Conservation (phyloP, 495 filamentous ascomycete genomes). For the Apodospora peruviana region DNA sequence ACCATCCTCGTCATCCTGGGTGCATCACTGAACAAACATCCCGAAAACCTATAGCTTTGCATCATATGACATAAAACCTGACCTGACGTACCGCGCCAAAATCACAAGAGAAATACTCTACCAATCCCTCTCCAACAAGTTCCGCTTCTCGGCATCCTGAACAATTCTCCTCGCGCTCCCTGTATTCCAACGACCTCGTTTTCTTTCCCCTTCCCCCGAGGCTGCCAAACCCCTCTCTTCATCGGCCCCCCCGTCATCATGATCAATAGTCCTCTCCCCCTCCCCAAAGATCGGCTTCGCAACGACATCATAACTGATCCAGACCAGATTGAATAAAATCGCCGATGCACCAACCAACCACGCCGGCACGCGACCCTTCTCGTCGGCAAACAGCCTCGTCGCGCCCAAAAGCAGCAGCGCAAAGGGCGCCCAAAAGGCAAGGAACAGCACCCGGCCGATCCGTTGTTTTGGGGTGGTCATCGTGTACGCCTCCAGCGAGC, state of each 20-base stretch:
- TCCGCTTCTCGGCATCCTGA: conserved; percentile 11
- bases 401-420: conserved; percentile 46
- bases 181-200: neutral
- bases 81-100: neutral
- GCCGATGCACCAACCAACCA: conserved; percentile 56
- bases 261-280: conserved; percentile 68
- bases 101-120: neutral
- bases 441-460: conserved; percentile 57
- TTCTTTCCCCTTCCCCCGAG: conserved; percentile 13
- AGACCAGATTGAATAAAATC: conserved; percentile 51
- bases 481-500: conserved; percentile 59
- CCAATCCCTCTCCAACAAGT: neutral
- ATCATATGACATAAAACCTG: too few species aligned
- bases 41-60: too few species aligned
- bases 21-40: too few species aligned
- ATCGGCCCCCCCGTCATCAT: conserved; percentile 12
- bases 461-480: conserved; percentile 61
- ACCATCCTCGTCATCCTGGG: too few species aligned
- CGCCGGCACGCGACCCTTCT: conserved; percentile 57
- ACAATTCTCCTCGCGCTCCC: neutral
- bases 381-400: conserved; percentile 44
- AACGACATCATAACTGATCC: conserved; percentile 68
- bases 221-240: conserved; percentile 13
- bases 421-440: conserved; percentile 55
- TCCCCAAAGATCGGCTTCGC: conserved; percentile 73